These are phyloP conservation scores for Metarhizium brunneum DNA, from an alignment of 2,329 filamentous ascomycete genomes.

Conservation along the genomic window DNA sequence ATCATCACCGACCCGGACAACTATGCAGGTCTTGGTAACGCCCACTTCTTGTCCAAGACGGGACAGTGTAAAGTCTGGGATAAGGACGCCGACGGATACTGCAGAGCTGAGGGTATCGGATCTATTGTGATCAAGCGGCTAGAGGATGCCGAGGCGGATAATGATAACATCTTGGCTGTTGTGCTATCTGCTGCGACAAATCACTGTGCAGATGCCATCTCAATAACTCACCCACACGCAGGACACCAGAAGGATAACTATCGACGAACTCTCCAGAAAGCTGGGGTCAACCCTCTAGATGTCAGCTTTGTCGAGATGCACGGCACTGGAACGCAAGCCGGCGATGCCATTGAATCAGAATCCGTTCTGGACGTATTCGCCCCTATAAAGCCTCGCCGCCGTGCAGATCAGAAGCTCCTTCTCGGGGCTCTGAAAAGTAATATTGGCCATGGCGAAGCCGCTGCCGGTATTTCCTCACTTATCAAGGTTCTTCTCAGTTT, in stretches of 20 bases:
- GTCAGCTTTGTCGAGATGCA: conserved; percentile 83
- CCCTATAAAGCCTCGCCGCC: neutral
- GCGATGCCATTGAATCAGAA: conserved; percentile 72
- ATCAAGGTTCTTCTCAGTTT: conserved; percentile 55
- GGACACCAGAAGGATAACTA: conserved; percentile 54
- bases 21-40: conserved; percentile 52
- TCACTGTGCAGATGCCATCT: conserved; percentile 60
- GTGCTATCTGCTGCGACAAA: conserved; percentile 58
- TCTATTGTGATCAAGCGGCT: conserved; percentile 41
- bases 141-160: conserved; percentile 39
- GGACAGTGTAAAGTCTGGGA: conserved; percentile 26
- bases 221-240: conserved; percentile 63
- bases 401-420: neutral
- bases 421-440: conserved; percentile 46
- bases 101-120: conserved; percentile 39
- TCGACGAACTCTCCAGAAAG: conserved; percentile 52
- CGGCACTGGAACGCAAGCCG: conserved; percentile 77
- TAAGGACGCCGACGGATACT: conserved; percentile 51
- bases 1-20: conserved; percentile 58
- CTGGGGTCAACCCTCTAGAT: conserved; percentile 64
- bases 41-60: conserved; percentile 48
- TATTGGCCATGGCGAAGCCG: conserved; percentile 52
- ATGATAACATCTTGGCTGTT: conserved; percentile 56
- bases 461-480: conserved; percentile 37
- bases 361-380: conserved; percentile 54